Evolutionary conservation across 208 protist species (phyloP), one percentile per base, ranked within the genome.

Genomic region (Angomonas ambiguus): DNA sequence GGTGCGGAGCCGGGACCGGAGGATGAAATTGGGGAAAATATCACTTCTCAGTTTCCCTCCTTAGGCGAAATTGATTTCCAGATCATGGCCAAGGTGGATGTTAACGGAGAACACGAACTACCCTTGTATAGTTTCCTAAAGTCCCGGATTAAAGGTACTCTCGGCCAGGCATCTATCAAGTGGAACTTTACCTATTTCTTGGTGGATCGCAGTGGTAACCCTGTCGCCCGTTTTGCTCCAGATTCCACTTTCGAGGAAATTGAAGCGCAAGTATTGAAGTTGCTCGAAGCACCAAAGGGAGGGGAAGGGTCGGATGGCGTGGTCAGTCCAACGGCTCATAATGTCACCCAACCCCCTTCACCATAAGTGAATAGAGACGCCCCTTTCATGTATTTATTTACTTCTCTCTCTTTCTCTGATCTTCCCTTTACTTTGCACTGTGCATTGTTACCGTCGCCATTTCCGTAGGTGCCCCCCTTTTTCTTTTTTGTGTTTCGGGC

Each of bases 141-240:
- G 76, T 75, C 57, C 6, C 62, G 74, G 38, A 65, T 80, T 24
- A 51, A 73, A 24, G 91, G 91, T 27, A 75, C 75, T 10, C 62
- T 87, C 0, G 82, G 84, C 5, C 72, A 77, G 48, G 76, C 65
- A 25, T 75, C 78, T 24, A 82, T 97, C 27, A 95, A 90, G 68
- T 96, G 94, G 94, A 97, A 97, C 72, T 97, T 97, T 76, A 94
- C 91, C 18, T 92, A 77, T 49, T 98, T 98, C 62, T 65, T 97
- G 22, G 73, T 87, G 56, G 79, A 94, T 45, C 57, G 69, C 59
- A 59, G 78, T 28, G 88, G 88, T 3, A 63, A 76, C 10, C 76
- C 83, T 13, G 78, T 82, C 57, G 67, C 61, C 2, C 82, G 88
- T 27, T 94, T 89, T 60, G 71, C 76, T 3, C 76, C 88, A 28